Conservation (phyloP, 129 eudicot genomes). For the Gnaphalium uliginosum region DNA sequence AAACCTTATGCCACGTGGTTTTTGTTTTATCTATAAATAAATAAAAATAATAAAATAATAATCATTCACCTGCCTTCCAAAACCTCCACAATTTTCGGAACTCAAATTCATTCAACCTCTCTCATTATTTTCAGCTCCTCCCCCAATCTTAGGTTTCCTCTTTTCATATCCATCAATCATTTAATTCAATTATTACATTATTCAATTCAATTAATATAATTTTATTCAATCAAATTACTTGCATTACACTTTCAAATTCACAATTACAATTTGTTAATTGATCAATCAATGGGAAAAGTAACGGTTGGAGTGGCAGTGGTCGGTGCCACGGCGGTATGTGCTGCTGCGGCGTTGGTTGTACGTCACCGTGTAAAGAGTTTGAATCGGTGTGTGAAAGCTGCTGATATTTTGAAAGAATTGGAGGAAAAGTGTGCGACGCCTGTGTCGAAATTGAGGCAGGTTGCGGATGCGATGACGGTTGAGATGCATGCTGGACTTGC, state of each 20-base stretch:
- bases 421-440: constrained; percentile 75
- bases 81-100: neutral
- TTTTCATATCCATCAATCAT: neutral
- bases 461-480: constrained; percentile 81
- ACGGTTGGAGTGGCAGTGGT: constrained; percentile 59
- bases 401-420: constrained; percentile 57
- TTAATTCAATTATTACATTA: no score
- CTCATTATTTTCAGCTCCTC: neutral
- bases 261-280: neutral
- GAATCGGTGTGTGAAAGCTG: constrained; percentile 46
- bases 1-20: no score
- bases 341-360: constrained; percentile 58
- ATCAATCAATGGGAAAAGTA: constrained; percentile 45
- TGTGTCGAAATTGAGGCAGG: constrained; percentile 44
- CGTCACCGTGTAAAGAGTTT: constrained; percentile 45
- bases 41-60: no score
- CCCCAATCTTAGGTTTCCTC: neutral
- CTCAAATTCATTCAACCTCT: neutral
- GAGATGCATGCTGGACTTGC: constrained; percentile 96
- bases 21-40: no score
- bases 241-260: neutral
- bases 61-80: neutral
- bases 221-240: constrained; percentile 8
- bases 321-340: constrained; percentile 66
- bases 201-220: no score